Conservation (phyloP, 2,329 filamentous ascomycete species). For the Periconia digitata region DNA sequence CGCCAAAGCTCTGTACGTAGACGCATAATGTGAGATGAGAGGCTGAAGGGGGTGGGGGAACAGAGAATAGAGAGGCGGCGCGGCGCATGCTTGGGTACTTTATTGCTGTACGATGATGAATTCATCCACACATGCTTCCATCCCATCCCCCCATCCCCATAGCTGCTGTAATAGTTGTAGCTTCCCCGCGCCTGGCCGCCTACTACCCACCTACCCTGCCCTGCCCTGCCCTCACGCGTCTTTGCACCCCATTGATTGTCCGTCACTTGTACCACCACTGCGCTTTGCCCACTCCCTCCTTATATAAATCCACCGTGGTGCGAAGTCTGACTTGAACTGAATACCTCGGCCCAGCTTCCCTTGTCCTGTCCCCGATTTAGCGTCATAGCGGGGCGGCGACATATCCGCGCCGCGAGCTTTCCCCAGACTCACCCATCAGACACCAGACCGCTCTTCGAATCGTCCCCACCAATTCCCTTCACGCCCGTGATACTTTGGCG, state of each 20-base stretch:
- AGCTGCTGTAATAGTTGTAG: not conserved
- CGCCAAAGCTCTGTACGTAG: not conserved
- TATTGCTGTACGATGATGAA: not conserved
- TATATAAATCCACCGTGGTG: not conserved
- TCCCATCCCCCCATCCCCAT: not conserved
- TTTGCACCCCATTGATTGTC: not conserved
- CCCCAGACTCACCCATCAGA: conserved; percentile 5
- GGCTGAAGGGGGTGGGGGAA: conserved; percentile 1
- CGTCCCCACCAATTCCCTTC: not conserved
- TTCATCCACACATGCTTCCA: not conserved
- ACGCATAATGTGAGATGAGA: not conserved
- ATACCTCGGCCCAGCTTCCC: conserved; percentile 31
- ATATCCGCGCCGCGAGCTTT: conserved; percentile 10
- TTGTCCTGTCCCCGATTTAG: conserved; percentile 17
- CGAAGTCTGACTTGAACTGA: not conserved
- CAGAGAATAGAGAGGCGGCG: not conserved
- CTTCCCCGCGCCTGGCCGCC: not conserved
- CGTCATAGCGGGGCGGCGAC: conserved; percentile 38
- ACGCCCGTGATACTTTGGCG: conserved; percentile 31
- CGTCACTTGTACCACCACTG: not conserved
- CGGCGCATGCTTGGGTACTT: too few relatives aligned
- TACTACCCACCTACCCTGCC: not conserved
- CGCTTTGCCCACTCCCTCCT: not conserved
- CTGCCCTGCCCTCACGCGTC: not conserved
- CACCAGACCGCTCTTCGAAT: conserved; percentile 9